A percentile compares a stretch with the other conserved stretches of the same genome.
Conservation (phyloP, 208 protist genomes). For the Porcisia deanei region DNA sequence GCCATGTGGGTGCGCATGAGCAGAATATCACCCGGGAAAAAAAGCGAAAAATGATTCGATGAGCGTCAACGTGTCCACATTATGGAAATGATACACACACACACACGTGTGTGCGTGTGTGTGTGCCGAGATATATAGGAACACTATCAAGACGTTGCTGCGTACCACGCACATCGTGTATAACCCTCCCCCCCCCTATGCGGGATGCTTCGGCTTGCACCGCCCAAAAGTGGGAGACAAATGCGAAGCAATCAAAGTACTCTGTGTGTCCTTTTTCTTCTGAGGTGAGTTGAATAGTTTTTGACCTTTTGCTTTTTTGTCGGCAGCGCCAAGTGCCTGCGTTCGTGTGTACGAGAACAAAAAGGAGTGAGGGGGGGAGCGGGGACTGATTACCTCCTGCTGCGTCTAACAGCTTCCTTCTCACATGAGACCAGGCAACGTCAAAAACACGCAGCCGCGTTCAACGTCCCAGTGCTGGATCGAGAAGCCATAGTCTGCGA, state of each 20-base stretch:
- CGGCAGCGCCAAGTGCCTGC: not conserved
- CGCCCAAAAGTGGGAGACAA: not conserved
- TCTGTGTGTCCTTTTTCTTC: not conserved
- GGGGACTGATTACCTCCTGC: not conserved
- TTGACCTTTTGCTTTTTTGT: not conserved
- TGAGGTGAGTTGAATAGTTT: not conserved
- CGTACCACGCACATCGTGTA: not conserved
- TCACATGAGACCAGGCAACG: constrained; percentile 24
- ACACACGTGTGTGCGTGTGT: not conserved
- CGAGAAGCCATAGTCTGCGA: constrained; percentile 62
- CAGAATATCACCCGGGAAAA: no score
- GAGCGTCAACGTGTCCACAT: no score
- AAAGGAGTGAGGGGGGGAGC: not conserved
- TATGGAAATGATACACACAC: not conserved
- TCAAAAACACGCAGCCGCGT: constrained; percentile 55
- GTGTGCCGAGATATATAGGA: not conserved
- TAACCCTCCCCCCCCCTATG: not conserved
- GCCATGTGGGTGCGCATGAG: not conserved
- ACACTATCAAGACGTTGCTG: not conserved
- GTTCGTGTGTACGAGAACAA: not conserved
- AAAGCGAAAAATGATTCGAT: no score
- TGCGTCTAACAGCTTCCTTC: not conserved
- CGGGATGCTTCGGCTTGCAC: not conserved
- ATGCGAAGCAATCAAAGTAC: not conserved
- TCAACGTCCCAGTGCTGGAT: constrained; percentile 70